phyloP scores from a whole-genome alignment of 2,329 filamentous ascomycete genomes.

The Fusarium hostae region DNA sequence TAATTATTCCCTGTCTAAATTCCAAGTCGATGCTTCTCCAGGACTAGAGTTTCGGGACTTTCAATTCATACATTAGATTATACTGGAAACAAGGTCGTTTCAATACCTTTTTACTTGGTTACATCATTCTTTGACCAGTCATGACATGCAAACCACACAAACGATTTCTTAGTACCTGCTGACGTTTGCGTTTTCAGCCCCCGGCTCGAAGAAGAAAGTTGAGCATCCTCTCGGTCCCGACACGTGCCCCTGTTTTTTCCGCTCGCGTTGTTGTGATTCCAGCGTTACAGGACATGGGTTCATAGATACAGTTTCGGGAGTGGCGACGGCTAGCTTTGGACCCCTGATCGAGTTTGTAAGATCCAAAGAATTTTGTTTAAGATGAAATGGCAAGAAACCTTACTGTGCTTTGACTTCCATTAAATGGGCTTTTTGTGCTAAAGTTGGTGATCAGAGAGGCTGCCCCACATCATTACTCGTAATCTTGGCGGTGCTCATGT shows the following conservation, averaged over 20 bases:
- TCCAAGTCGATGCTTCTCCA: no score
- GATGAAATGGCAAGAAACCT: no score
- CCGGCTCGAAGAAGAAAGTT: accelerated
- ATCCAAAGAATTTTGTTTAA: no score
- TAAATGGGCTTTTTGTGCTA: no score
- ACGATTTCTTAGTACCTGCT: no score
- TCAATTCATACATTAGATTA: not conserved
- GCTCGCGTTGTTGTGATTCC: not conserved
- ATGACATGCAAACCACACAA: not conserved
- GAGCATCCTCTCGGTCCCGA: not conserved
- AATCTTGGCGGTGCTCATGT: no score
- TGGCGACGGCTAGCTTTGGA: not conserved
- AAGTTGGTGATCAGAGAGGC: not conserved
- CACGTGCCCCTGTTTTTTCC: not conserved
- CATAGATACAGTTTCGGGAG: not conserved
- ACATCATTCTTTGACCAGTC: not conserved
- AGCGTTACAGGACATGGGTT: not conserved
- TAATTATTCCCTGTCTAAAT: no score
- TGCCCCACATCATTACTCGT: not conserved
- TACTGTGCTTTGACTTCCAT: no score
- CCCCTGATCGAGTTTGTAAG: not conserved
- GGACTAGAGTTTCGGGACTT: not conserved
- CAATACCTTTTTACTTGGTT: not conserved
- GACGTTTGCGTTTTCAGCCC: no score
- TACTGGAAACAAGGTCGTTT: not conserved